These are phyloP conservation scores for Phlebopus sp. DNA, from an alignment of 1,284 basidiomycete genomes.

Conservation along the genomic window DNA sequence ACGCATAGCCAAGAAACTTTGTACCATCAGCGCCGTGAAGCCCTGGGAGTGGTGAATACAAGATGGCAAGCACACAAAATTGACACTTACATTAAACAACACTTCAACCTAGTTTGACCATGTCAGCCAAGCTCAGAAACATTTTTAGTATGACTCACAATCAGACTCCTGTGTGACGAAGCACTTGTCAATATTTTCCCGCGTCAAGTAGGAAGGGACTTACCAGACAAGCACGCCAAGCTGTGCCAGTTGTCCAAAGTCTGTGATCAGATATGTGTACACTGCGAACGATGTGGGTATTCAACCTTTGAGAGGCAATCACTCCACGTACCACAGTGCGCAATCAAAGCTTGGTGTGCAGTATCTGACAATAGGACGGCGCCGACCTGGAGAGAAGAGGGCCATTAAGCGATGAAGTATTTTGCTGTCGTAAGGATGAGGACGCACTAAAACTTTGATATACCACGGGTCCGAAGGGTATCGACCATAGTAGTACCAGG, in stretches of 20 bases:
- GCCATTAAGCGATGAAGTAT: not conserved
- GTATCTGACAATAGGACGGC: conserved; percentile 50
- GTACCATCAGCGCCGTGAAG: conserved; percentile 36
- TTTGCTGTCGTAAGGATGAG: not conserved
- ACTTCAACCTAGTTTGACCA: conserved; percentile 31
- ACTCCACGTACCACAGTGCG: conserved; percentile 43
- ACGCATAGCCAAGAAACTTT: conserved; percentile 32
- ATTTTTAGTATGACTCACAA: conserved; percentile 34
- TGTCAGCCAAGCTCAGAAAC: not conserved
- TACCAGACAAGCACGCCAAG: conserved; percentile 47
- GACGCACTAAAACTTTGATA: conserved; percentile 40
- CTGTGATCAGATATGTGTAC: conserved; percentile 52
- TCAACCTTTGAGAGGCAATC: too few species aligned
- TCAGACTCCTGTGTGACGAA: conserved; percentile 39
- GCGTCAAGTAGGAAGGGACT: conserved; percentile 12
- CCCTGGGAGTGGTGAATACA: conserved; percentile 11
- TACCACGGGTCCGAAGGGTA: conserved; percentile 50
- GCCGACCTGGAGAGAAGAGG: conserved; percentile 36
- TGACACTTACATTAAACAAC: conserved; percentile 29
- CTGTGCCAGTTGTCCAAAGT: conserved; percentile 39
- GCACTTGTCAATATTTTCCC: not conserved
- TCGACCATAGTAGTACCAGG: conserved; percentile 50
- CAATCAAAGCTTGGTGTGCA: conserved; percentile 53
- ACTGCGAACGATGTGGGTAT: conserved; percentile 32
- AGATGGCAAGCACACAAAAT: not conserved